Percentiles rank a stretch among this genome's conserved stretches.
These are phyloP conservation scores for Orobanche coerulescens DNA, from an alignment of 257 asterid species.

Conservation along the genomic window DNA sequence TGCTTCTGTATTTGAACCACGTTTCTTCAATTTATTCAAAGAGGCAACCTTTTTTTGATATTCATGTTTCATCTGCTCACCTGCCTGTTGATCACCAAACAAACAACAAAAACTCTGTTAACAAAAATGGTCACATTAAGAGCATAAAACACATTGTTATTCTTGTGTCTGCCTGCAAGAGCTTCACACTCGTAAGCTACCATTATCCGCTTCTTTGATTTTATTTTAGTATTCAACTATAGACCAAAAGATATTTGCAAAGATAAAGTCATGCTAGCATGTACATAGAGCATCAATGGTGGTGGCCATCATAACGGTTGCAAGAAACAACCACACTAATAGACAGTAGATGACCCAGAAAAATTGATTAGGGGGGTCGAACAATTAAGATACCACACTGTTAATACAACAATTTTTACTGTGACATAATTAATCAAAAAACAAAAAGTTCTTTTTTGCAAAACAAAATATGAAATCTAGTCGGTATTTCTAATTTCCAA, in stretches of 20 bases:
- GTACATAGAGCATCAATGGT: neutral
- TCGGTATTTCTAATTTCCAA: too few relatives aligned
- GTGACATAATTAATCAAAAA: too few relatives aligned
- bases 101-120: neutral
- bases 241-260: neutral
- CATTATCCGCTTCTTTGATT: conserved; percentile 1
- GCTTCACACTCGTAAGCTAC: neutral
- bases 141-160: neutral
- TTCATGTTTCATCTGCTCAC: conserved; percentile 88
- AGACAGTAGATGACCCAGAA: too few relatives aligned
- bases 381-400: too few relatives aligned
- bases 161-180: neutral
- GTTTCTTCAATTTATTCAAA: conserved; percentile 76
- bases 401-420: too few relatives aligned
- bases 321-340: neutral
- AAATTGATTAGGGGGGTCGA: too few relatives aligned
- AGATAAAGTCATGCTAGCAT: neutral
- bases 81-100: conserved; percentile 54
- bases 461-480: too few relatives aligned
- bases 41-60: conserved; percentile 74
- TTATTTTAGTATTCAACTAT: neutral
- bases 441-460: too few relatives aligned
- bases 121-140: neutral
- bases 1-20: conserved; percentile 61
- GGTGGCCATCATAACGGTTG: neutral